Conservation (phyloP, 441 rosid genomes). For the Francoa sonchifolia region DNA sequence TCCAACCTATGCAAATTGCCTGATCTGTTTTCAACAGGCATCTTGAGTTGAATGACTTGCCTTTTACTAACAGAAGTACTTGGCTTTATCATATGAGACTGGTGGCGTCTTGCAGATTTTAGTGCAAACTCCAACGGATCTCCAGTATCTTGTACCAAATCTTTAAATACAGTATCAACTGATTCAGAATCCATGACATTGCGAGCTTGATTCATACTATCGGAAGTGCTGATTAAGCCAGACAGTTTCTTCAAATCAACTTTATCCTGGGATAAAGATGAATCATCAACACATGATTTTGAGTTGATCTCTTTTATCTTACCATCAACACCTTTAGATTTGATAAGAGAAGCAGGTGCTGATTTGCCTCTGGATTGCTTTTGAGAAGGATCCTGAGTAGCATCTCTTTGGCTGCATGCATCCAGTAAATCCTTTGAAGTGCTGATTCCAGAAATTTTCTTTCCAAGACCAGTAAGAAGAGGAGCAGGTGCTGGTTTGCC, state of each 20-base stretch:
- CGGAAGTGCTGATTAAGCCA: conserved; percentile 19
- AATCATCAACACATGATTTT: conserved; percentile 20
- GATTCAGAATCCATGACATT: conserved; percentile 25
- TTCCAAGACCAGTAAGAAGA: no score
- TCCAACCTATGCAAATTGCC: conserved; percentile 48
- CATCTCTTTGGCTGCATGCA: no score
- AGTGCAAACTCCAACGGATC: conserved; percentile 42
- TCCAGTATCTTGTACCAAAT: conserved; percentile 33
- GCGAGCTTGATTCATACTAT: conserved; percentile 22
- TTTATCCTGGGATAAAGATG: conserved; percentile 21
- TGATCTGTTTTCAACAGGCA: conserved; percentile 43
- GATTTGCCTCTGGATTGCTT: conserved; percentile 4
- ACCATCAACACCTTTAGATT: conserved; percentile 23
- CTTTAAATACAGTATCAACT: conserved; percentile 34
- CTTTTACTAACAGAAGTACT: conserved; percentile 59
- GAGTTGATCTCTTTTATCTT: conserved; percentile 32
- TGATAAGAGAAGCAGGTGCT: conserved; percentile 9
- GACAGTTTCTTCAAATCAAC: conserved; percentile 21
- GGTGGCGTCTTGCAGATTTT: conserved; percentile 33
- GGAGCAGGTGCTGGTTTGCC: conserved; percentile 14
- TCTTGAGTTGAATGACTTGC: conserved; percentile 84
- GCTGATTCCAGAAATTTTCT: no score
- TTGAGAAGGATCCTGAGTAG: no score
- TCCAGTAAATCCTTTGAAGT: no score
- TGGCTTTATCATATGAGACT: conserved; percentile 30